Conservation (phyloP, 257 asterid genomes). For the Phtheirospermum japonicum region DNA sequence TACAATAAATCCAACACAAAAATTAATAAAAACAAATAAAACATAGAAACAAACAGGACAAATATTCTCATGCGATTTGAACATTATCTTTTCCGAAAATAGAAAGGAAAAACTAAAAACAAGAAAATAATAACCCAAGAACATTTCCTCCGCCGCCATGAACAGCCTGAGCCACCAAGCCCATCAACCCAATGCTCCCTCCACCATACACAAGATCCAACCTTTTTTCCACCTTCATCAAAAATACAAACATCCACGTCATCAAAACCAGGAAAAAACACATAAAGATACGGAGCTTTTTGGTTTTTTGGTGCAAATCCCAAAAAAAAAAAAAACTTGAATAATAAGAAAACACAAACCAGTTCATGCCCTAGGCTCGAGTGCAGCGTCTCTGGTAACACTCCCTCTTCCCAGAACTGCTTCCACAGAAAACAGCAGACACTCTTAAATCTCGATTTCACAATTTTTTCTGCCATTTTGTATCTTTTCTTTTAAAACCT, state of each 20-base stretch:
- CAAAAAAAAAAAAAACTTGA: background rate
- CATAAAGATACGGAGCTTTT: background rate
- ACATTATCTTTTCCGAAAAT: too few species aligned
- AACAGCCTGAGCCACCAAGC: slow-evolving; percentile 53
- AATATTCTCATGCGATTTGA: too few species aligned
- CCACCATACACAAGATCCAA: slow-evolving; percentile 69
- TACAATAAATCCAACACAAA: background rate
- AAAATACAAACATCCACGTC: background rate
- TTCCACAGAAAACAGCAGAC: slow-evolving; percentile 67
- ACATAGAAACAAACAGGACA: slow-evolving; percentile 28
- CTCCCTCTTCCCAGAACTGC: slow-evolving; percentile 60
- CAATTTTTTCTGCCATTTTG: background rate
- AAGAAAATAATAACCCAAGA: too few species aligned
- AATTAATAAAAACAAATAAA: background rate
- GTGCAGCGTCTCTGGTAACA: slow-evolving; percentile 54
- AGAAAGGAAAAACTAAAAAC: too few species aligned
- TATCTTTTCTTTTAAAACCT: too few species aligned
- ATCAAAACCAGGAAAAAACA: background rate
- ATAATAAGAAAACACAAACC: slow-evolving; percentile 29
- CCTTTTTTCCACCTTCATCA: slow-evolving; percentile 46
- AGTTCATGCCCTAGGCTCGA: slow-evolving; percentile 53
- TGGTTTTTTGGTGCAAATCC: background rate
- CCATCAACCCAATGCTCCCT: slow-evolving; percentile 67
- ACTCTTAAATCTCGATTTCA: slow-evolving; percentile 43
- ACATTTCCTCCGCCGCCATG: slow-evolving; percentile 61